phyloP scores from a whole-genome alignment of 192 early-diverging fungal genomes.

The Glomus cerebriforme region DNA sequence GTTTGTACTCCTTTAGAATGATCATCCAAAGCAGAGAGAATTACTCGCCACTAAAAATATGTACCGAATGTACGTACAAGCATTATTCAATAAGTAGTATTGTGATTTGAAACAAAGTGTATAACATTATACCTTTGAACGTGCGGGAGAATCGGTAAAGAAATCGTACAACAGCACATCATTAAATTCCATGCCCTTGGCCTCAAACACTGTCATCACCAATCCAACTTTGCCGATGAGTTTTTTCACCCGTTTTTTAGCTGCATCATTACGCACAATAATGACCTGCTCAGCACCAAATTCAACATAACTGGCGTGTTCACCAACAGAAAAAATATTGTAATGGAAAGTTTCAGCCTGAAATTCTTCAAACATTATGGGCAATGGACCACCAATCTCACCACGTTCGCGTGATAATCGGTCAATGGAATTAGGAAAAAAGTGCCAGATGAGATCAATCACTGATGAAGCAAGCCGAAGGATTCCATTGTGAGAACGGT shows the following conservation, averaged over 20 bases:
- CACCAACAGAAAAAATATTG: too few species aligned
- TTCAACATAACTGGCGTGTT: not conserved
- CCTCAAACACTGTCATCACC: slow-evolving; percentile 16
- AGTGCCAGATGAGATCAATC: not conserved
- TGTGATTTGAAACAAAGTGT: not conserved
- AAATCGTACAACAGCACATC: slow-evolving; percentile 30
- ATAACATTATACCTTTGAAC: not conserved
- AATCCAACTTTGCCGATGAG: not conserved
- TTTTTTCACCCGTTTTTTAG: not conserved
- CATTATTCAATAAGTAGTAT: too few species aligned
- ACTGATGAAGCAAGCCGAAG: slow-evolving; percentile 17
- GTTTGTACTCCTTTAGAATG: too few species aligned
- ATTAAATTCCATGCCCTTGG: slow-evolving; percentile 30
- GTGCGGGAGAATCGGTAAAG: slow-evolving; percentile 18
- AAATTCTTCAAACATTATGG: not conserved
- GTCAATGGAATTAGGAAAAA: slow-evolving; percentile 28
- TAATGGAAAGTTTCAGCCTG: too few species aligned
- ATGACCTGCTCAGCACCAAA: slow-evolving; percentile 26
- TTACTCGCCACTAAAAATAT: too few species aligned
- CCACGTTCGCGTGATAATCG: not conserved
- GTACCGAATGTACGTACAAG: too few species aligned
- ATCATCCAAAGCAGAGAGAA: too few species aligned
- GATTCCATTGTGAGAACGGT: slow-evolving; percentile 25
- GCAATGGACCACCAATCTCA: slow-evolving; percentile 10
- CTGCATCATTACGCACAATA: slow-evolving; percentile 14